phyloP scores from a whole-genome alignment of 1,139 yeast genomes.

The Suhomyces choctaworum region DNA sequence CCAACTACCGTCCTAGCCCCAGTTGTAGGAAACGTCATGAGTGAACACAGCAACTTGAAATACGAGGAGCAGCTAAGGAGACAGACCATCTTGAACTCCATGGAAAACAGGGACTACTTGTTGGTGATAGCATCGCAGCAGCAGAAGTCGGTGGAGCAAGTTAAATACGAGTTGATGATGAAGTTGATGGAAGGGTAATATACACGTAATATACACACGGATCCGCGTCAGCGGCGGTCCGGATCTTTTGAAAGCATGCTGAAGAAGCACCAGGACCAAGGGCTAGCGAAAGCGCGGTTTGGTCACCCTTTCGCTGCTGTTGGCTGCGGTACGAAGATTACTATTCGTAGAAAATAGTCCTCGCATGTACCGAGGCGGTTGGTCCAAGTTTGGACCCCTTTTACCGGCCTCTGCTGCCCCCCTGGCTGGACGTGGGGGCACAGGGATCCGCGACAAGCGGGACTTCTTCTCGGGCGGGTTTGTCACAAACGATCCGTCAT shows the following conservation, averaged over 20 bases:
- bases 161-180: constrained; percentile 38
- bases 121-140: constrained; percentile 47
- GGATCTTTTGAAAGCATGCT: no score
- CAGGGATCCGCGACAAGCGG: constrained; percentile 18
- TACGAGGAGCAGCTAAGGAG: constrained; percentile 43
- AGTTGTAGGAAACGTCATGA: no score
- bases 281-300: constrained; percentile 9
- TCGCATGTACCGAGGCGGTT: constrained; percentile 46
- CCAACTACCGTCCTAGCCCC: no score
- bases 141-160: constrained; percentile 45
- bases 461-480: constrained; percentile 16
- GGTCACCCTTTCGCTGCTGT: not conserved
- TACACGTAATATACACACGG: constrained; percentile 6
- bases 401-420: not conserved
- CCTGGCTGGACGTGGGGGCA: constrained; percentile 11
- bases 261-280: no score
- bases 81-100: constrained; percentile 41
- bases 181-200: constrained; percentile 14
- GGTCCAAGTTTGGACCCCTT: constrained; percentile 42
- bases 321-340: constrained; percentile 6
- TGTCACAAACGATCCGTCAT: constrained; percentile 27
- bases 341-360: constrained; percentile 36
- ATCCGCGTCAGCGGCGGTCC: no score
- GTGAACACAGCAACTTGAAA: constrained; percentile 14
- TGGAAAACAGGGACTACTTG: constrained; percentile 47